Percentiles rank a stretch among this genome's conserved stretches.
These are phyloP conservation scores for Albatrellus sp. DNA, from an alignment of 1,284 basidiomycete species.

Conservation along the genomic window DNA sequence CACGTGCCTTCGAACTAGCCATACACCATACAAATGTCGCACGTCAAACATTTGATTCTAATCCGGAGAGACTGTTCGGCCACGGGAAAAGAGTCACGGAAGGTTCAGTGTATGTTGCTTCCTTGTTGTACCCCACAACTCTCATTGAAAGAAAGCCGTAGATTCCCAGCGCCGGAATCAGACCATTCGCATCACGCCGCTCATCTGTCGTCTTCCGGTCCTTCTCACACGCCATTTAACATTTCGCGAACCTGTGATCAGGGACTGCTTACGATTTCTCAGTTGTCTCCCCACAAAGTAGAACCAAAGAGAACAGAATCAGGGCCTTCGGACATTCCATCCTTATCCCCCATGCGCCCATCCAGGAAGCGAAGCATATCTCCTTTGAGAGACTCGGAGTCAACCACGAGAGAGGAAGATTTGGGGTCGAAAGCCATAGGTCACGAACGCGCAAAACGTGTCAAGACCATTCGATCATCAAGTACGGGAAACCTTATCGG, in stretches of 20 bases:
- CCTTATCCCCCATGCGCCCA: slow-evolving; percentile 15
- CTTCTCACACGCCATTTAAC: too few species aligned
- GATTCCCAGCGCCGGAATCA: background rate
- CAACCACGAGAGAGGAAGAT: slow-evolving; percentile 19
- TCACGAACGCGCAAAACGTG: slow-evolving; percentile 1
- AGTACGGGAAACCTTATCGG: background rate
- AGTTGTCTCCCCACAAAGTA: slow-evolving; percentile 10
- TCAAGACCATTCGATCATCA: slow-evolving; percentile 4
- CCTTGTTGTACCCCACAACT: too few species aligned
- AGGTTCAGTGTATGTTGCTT: too few species aligned
- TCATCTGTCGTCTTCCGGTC: slow-evolving; percentile 11
- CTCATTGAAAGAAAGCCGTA: too few species aligned
- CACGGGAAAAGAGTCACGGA: too few species aligned
- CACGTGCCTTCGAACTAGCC: too few species aligned
- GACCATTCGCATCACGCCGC: background rate
- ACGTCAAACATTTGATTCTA: too few species aligned
- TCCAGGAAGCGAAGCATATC: slow-evolving; percentile 27
- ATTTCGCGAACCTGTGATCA: slow-evolving; percentile 1
- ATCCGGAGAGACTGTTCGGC: too few species aligned
- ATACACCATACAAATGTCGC: too few species aligned
- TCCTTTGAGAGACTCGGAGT: background rate
- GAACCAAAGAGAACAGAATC: too few species aligned
- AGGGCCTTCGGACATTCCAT: slow-evolving; percentile 1
- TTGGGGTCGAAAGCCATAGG: background rate
- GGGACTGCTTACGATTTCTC: slow-evolving; percentile 8